Evolutionary conservation across 2,329 filamentous ascomycete species (phyloP).

Genomic region (Bipolaris victoriae): DNA sequence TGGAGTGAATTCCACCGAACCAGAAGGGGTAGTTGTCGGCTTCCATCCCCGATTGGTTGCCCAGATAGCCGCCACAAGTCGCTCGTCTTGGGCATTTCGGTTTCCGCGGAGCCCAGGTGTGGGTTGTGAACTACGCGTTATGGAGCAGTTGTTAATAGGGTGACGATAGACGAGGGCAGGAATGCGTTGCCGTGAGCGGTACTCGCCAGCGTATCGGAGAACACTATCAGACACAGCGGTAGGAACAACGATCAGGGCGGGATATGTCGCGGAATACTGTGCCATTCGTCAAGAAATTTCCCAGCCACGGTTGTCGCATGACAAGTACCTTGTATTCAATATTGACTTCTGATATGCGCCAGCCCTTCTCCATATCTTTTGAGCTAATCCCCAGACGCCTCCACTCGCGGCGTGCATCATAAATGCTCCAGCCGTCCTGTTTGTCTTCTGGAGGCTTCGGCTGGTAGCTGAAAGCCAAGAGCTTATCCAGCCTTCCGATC

Average conservation of each 20-base stretch:
- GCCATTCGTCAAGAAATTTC: constrained; percentile 20
- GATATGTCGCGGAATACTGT: constrained; percentile 89
- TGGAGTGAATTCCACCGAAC: constrained; percentile 34
- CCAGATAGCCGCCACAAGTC: constrained; percentile 90
- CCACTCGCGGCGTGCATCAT: constrained; percentile 86
- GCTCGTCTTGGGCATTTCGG: constrained; percentile 93
- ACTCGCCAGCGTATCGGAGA: constrained; percentile 88
- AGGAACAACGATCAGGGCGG: constrained; percentile 82
- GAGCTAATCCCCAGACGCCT: constrained; percentile 84
- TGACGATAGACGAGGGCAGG: constrained; percentile 94
- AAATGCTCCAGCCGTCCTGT: constrained; percentile 81
- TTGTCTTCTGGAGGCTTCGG: constrained; percentile 74
- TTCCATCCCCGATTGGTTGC: constrained; percentile 62
- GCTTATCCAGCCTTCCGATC: constrained; percentile 80
- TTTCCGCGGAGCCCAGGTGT: constrained; percentile 84
- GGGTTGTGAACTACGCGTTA: constrained; percentile 93
- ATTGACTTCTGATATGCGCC: constrained; percentile 92
- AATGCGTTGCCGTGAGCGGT: constrained; percentile 86
- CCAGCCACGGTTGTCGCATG: neutral
- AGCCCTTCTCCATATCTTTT: constrained; percentile 78
- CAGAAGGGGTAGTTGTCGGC: constrained; percentile 35
- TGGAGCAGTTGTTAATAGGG: constrained; percentile 93
- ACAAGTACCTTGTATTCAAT: constrained; percentile 71
- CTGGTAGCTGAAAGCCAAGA: constrained; percentile 88
- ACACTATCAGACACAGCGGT: constrained; percentile 94